Percentiles rank a stretch among this genome's conserved stretches.
These are phyloP conservation scores for Tetrahymena borealis DNA, from an alignment of 73 alveolate species.

Conservation along the genomic window DNA sequence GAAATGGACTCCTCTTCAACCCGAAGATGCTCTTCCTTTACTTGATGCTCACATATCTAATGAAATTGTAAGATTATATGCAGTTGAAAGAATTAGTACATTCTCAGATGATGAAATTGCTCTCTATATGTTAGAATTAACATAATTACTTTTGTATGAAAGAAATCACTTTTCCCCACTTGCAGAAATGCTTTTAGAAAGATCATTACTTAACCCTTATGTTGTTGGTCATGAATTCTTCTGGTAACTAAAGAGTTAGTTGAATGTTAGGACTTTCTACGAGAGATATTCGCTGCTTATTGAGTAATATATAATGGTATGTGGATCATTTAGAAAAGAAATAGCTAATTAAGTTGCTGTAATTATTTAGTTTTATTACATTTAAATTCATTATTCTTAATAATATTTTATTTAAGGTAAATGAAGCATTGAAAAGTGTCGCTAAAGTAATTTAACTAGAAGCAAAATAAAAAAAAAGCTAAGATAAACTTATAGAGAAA, in stretches of 20 bases:
- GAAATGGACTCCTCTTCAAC: conserved; percentile 68
- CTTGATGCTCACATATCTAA: conserved; percentile 76
- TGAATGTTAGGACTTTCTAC: conserved; percentile 57
- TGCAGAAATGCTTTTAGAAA: conserved; percentile 88
- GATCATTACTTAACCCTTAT: conserved; percentile 82
- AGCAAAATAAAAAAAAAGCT: neutral
- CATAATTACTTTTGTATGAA: conserved; percentile 87
- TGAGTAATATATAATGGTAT: conserved; percentile 64
- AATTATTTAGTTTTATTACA: neutral
- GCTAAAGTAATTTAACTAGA: conserved; percentile 19
- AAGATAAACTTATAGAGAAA: neutral
- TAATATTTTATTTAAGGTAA: neutral
- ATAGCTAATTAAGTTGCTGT: conserved; percentile 8
- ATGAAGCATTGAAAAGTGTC: conserved; percentile 20
- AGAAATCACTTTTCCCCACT: conserved; percentile 85
- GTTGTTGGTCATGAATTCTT: conserved; percentile 91
- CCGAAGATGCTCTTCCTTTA: conserved; percentile 79
- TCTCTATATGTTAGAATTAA: conserved; percentile 81
- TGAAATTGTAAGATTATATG: conserved; percentile 69
- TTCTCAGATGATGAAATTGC: conserved; percentile 82
- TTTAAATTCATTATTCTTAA: neutral
- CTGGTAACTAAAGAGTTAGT: conserved; percentile 69
- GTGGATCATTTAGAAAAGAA: conserved; percentile 71
- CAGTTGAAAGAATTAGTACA: conserved; percentile 55
- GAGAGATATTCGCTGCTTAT: conserved; percentile 64